These are phyloP conservation scores for Castanea crenata DNA, from an alignment of 306 rosid species.

Conservation along the genomic window DNA sequence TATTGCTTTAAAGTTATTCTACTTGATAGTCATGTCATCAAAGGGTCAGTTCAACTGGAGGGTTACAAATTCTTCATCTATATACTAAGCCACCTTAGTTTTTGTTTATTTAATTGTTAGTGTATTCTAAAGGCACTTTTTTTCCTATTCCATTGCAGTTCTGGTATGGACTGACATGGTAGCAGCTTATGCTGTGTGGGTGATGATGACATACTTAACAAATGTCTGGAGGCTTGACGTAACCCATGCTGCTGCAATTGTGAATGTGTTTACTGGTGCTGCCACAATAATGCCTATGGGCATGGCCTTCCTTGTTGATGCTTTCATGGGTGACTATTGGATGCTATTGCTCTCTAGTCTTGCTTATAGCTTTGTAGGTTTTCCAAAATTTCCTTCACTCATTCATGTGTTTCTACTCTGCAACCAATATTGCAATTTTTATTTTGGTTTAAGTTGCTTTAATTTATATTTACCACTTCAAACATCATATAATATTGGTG, in stretches of 20 bases:
- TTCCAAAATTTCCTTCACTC: not conserved
- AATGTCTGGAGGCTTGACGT: constrained; percentile 23
- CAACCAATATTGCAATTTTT: too few relatives aligned
- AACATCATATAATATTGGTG: too few relatives aligned
- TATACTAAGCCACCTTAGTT: too few relatives aligned
- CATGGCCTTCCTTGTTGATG: constrained; percentile 21
- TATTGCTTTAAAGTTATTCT: too few relatives aligned
- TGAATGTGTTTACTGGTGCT: constrained; percentile 20
- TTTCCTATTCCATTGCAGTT: not conserved
- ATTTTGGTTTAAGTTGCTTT: not conserved
- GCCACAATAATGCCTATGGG: constrained; percentile 9
- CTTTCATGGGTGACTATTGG: constrained; percentile 16
- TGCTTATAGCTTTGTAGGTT: constrained; percentile 20
- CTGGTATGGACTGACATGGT: constrained; percentile 8
- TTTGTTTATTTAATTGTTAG: not conserved
- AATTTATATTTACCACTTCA: too few relatives aligned
- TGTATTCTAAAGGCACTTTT: not conserved
- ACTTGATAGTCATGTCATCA: too few relatives aligned
- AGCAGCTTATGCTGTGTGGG: constrained; percentile 2
- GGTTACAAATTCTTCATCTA: not conserved
- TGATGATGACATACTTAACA: constrained; percentile 23
- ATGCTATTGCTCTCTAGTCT: constrained; percentile 20
- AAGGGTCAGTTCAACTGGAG: too few relatives aligned
- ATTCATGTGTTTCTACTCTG: too few relatives aligned
- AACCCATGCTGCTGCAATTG: constrained; percentile 32